These are phyloP conservation scores for Myxozyma neglecta DNA, from an alignment of 805 yeast species.

Conservation along the genomic window DNA sequence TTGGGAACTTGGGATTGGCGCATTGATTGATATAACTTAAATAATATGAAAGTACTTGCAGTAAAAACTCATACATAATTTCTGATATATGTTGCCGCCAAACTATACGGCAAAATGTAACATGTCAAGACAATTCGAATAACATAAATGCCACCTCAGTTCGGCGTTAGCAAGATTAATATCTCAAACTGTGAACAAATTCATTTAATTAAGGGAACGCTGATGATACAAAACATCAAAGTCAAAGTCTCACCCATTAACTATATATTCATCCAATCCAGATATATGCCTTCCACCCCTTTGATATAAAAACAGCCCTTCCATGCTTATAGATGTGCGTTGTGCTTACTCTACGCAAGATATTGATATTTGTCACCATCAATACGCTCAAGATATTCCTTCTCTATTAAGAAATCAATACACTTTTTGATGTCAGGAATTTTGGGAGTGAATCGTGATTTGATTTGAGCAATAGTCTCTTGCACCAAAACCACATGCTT, in stretches of 20 bases:
- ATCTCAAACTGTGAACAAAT: background rate
- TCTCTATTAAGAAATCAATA: slow-evolving; percentile 79
- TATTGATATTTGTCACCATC: slow-evolving; percentile 76
- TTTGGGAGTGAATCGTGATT: slow-evolving; percentile 78
- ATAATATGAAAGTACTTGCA: too few relatives aligned
- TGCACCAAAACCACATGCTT: slow-evolving; percentile 78
- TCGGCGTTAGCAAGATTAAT: too few relatives aligned
- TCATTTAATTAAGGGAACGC: background rate
- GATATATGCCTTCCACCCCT: background rate
- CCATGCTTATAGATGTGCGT: background rate
- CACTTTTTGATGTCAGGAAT: slow-evolving; percentile 84
- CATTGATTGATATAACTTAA: background rate
- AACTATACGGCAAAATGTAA: too few relatives aligned
- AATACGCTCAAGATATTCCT: slow-evolving; percentile 77
- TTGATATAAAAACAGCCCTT: background rate
- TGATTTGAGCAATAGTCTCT: slow-evolving; percentile 85
- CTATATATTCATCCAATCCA: background rate
- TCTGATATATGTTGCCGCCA: too few relatives aligned
- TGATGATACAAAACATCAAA: background rate
- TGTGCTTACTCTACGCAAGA: slow-evolving; percentile 53
- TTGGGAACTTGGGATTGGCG: background rate
- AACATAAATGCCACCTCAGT: too few relatives aligned
- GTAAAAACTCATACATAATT: too few relatives aligned
- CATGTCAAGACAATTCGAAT: too few relatives aligned
- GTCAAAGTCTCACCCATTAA: background rate